Base-by-base conservation (phyloP, 1,284 basidiomycete species). In the Apiotrichum porosum region DNA sequence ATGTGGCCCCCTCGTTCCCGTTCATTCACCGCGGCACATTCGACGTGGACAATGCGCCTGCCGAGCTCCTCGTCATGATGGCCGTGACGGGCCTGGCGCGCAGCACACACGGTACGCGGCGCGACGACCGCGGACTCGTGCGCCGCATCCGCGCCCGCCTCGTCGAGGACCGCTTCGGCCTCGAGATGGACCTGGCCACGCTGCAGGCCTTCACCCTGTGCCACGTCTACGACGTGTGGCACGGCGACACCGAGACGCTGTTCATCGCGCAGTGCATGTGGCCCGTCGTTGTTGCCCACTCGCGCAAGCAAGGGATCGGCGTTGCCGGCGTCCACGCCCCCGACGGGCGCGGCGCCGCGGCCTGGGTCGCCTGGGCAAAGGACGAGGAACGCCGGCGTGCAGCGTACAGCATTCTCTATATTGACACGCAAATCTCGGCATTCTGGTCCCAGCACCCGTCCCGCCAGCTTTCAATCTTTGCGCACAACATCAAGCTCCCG, bases 221-320 rank as follows among this genome's bases (percentile, higher is more conserved):
- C 37, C 67, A 69, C 44, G 54, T 68, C 10, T 54, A 66, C 49
- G 67, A 69, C 53, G 62, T 61, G 22, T 69, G 66, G 65, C 62
- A 62, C 42, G 57, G 57, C 12, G 57, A 58, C 19, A 42, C 56
- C 0, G 66, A 68, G 44, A 61, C 49, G 30, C 54, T 60, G 44
- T 68, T 69, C 33, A 54, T 62, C 21, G 66, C 67, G 18, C 67
- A 69, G 46, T 65, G 63, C 39, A 63, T 63, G 62, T 69, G 67
- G 67, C 61, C 67, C 2, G 57, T 65, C 12, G 65, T 68, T 57
- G 61, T 64, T 1, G 57, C 63, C 2, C 67, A 69, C 48, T 58
- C 59, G 23, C 51, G 67, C 33, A 68, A 66, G 47, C 66, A 68
- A 44, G 67, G 67, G 9, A 66, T 69, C 23, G 67, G 67, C 6